Evolutionary conservation across 1,284 basidiomycete species (phyloP).

Genomic region (Moesziomyces parantarcticus): DNA sequence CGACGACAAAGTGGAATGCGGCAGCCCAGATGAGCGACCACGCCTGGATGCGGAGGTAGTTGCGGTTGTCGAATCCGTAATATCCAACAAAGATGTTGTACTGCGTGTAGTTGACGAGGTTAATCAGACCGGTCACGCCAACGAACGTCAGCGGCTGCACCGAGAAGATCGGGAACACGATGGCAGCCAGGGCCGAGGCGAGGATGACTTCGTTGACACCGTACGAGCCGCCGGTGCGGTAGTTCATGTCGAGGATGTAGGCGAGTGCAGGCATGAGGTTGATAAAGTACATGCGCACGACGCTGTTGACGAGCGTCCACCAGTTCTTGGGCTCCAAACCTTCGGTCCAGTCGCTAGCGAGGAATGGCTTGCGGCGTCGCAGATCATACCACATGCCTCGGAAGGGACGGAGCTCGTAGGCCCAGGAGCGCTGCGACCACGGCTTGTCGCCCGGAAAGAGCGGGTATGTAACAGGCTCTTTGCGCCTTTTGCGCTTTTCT

Average conservation of each 20-base stretch:
- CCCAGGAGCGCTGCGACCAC: slow-evolving; percentile 63
- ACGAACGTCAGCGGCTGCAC: slow-evolving; percentile 92
- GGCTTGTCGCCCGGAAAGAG: slow-evolving; percentile 53
- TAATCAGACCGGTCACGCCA: slow-evolving; percentile 83
- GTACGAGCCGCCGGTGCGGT: slow-evolving; percentile 84
- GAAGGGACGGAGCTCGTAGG: slow-evolving; percentile 70
- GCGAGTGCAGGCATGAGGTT: slow-evolving; percentile 86
- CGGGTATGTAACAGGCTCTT: slow-evolving; percentile 22
- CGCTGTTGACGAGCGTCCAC: slow-evolving; percentile 50
- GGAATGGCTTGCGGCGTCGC: slow-evolving; percentile 81
- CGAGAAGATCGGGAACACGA: slow-evolving; percentile 88
- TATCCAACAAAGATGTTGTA: slow-evolving; percentile 64
- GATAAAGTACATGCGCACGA: slow-evolving; percentile 66
- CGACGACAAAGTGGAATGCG: slow-evolving; percentile 88
- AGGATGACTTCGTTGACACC: slow-evolving; percentile 83
- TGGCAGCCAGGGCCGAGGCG: slow-evolving; percentile 77
- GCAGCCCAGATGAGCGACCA: slow-evolving; percentile 96
- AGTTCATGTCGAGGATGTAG: slow-evolving; percentile 91
- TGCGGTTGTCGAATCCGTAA: slow-evolving; percentile 56
- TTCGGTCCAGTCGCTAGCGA: slow-evolving; percentile 57
- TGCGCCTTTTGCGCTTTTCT: slow-evolving; percentile 3
- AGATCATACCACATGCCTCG: slow-evolving; percentile 83
- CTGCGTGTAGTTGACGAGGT: slow-evolving; percentile 66
- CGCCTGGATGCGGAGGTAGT: slow-evolving; percentile 63
- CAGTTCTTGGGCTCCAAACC: slow-evolving; percentile 53